A percentile compares a stretch with the other conserved stretches of the same genome.
Conservation (phyloP, 768 basidiomycete genomes). For the Lentinula sp. region DNA sequence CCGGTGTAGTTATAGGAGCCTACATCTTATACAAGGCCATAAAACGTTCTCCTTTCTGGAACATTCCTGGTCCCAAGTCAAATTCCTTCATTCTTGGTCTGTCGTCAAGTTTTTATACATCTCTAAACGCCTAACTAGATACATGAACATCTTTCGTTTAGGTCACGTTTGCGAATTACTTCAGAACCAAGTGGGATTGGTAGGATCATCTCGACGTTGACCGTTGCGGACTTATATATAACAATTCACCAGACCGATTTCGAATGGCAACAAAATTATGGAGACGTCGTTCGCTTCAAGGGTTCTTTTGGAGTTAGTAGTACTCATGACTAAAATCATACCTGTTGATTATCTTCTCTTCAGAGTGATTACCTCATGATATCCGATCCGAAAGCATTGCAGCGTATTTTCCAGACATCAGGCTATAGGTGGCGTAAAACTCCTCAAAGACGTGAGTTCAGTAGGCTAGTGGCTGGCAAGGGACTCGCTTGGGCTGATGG, state of each 20-base stretch:
- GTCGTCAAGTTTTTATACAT: not conserved
- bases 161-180: slow-evolving; percentile 5
- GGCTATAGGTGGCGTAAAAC: slow-evolving; percentile 24
- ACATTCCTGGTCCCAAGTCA: slow-evolving; percentile 4
- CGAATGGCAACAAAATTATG: slow-evolving; percentile 5
- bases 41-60: not conserved
- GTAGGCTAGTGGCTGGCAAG: slow-evolving; percentile 17
- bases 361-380: slow-evolving; percentile 23
- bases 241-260: not conserved
- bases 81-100: not conserved
- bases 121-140: not conserved
- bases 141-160: not conserved
- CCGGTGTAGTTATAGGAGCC: not conserved
- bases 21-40: not conserved
- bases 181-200: slow-evolving; percentile 4
- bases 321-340: too few species aligned
- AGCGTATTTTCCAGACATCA: slow-evolving; percentile 24
- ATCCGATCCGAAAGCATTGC: slow-evolving; percentile 26
- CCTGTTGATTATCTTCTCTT: not conserved
- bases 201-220: not conserved
- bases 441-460: slow-evolving; percentile 12
- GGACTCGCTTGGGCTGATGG: slow-evolving; percentile 24
- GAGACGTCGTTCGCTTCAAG: slow-evolving; percentile 2
- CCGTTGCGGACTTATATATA: not conserved
- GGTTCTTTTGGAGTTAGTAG: slow-evolving; percentile 1